These are phyloP conservation scores for Auriculariales sp. DNA, from an alignment of 768 basidiomycete species.

Conservation along the genomic window DNA sequence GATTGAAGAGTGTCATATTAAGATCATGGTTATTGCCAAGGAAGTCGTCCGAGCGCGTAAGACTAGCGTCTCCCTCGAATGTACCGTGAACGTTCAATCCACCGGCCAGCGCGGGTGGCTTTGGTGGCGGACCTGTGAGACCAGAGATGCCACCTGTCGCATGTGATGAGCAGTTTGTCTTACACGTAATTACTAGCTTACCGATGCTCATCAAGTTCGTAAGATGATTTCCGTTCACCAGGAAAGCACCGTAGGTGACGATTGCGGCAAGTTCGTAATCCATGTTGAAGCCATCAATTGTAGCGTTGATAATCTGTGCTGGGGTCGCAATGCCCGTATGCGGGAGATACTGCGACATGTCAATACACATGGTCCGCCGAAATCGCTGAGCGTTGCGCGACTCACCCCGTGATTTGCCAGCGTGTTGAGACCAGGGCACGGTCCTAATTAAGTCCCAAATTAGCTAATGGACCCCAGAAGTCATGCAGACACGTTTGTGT, in stretches of 20 bases:
- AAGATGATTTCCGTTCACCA: slow-evolving; percentile 5
- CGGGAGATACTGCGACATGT: slow-evolving; percentile 3
- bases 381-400: neutral
- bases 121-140: neutral
- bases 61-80: slow-evolving; percentile 6
- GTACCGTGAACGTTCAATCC: slow-evolving; percentile 2
- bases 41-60: slow-evolving; percentile 5
- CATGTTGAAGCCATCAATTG: slow-evolving; percentile 6
- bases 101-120: neutral
- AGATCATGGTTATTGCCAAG: slow-evolving; percentile 4
- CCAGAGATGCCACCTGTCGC: neutral
- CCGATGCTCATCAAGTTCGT: slow-evolving; percentile 6
- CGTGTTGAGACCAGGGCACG: slow-evolving; percentile 6
- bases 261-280: neutral
- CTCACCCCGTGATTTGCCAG: slow-evolving; percentile 4
- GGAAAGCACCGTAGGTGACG: slow-evolving; percentile 1
- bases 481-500: neutral
- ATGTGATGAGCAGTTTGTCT: neutral
- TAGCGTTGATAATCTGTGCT: slow-evolving; percentile 2
- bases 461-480: neutral
- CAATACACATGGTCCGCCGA: neutral
- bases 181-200: neutral
- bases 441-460: neutral
- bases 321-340: slow-evolving; percentile 5
- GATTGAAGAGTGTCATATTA: slow-evolving; percentile 4